phyloP scores from a whole-genome alignment of 2,329 filamentous ascomycete species.

The Orbilia ellipsospora region DNA sequence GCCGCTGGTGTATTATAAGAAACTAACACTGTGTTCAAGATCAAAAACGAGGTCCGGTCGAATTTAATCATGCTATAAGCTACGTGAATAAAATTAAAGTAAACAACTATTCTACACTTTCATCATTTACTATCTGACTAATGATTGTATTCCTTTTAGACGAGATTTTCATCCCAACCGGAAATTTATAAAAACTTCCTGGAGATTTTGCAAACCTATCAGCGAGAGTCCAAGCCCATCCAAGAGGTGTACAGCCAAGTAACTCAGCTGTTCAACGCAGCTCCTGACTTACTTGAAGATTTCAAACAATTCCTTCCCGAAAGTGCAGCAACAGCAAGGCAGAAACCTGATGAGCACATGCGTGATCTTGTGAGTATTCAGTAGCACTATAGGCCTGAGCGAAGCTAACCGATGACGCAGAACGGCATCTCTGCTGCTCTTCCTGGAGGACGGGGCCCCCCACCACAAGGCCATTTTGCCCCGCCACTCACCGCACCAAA shows the following conservation, averaged over 20 bases:
- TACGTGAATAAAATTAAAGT: constrained; percentile 99
- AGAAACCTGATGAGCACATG: constrained; percentile 68
- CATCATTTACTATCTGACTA: constrained; percentile 20
- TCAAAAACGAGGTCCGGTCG: constrained; percentile 90
- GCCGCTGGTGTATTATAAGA: constrained; percentile 63
- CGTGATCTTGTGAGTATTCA: constrained; percentile 58
- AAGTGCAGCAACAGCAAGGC: constrained; percentile 76
- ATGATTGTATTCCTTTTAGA: constrained; percentile 67
- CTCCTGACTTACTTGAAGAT: constrained; percentile 93
- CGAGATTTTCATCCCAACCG: constrained; percentile 93
- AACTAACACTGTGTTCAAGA: constrained; percentile 62
- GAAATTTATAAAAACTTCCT: constrained; percentile 99
- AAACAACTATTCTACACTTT: constrained; percentile 59
- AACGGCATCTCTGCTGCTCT: constrained; percentile 32
- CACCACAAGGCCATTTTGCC: constrained; percentile 94
- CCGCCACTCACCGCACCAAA: constrained; percentile 82
- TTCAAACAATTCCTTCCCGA: constrained; percentile 99
- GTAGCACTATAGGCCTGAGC: background rate
- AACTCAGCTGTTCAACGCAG: constrained; percentile 89
- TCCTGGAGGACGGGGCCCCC: constrained; percentile 69
- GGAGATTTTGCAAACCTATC: constrained; percentile 97
- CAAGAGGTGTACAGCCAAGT: constrained; percentile 98
- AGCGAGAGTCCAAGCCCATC: constrained; percentile 96
- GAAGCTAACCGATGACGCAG: constrained; percentile 16
- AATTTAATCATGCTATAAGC: constrained; percentile 99